A percentile compares a stretch with the other conserved stretches of the same genome.
Evolutionary conservation across 176 grass and related monocot species (phyloP).

Genomic region (Musa schizocarpa): DNA sequence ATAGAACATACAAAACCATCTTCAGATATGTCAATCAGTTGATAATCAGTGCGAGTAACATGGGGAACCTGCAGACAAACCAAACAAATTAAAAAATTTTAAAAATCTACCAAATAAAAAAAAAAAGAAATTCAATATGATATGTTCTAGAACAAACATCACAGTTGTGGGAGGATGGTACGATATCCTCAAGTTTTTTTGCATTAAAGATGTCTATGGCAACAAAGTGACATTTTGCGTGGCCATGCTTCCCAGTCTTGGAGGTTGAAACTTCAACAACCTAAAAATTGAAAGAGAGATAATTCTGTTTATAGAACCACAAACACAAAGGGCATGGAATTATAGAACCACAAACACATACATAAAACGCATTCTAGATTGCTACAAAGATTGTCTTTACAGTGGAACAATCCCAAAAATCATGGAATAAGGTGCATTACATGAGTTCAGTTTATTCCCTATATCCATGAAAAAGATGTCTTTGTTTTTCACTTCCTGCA

Average conservation of each 20-base stretch:
- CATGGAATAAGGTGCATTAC: too few relatives aligned
- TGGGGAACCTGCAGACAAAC: not conserved
- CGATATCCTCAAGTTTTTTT: conserved; percentile 10
- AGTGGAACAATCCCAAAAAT: not conserved
- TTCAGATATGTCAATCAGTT: conserved; percentile 7
- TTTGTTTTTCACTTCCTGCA: too few relatives aligned
- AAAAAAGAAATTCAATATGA: not conserved
- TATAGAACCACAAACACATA: too few relatives aligned
- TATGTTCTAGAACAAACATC: not conserved
- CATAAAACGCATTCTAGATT: too few relatives aligned
- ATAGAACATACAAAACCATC: conserved; percentile 9
- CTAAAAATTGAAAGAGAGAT: not conserved
- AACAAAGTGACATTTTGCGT: conserved; percentile 11
- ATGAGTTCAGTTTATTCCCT: too few relatives aligned
- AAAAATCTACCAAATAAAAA: not conserved
- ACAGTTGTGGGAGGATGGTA: conserved; percentile 9
- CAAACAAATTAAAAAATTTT: not conserved
- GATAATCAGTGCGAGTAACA: conserved; percentile 12
- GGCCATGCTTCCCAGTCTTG: conserved; percentile 10
- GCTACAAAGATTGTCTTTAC: too few relatives aligned
- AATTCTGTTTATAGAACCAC: not conserved
- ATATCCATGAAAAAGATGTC: too few relatives aligned
- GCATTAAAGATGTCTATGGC: conserved; percentile 5
- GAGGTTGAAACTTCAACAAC: conserved; percentile 6
- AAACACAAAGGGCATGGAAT: too few relatives aligned